These are phyloP conservation scores for Melaleuca alternifolia DNA, from an alignment of 345 rosid genomes.

Conservation along the genomic window DNA sequence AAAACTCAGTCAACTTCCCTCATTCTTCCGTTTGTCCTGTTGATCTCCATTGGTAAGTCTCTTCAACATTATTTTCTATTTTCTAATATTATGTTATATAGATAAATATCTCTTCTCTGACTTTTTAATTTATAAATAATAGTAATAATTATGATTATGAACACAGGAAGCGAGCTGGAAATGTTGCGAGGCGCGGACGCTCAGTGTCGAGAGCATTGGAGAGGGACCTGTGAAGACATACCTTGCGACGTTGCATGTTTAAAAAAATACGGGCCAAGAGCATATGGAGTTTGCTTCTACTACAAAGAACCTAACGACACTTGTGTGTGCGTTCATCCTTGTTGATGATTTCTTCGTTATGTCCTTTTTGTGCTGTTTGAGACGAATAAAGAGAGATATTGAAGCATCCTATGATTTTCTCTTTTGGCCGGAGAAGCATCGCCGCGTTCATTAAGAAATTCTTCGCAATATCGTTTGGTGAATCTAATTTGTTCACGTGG, in stretches of 20 bases:
- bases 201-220: no score
- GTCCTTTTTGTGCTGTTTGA: background rate
- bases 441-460: no score
- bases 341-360: background rate
- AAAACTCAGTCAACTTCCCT: background rate
- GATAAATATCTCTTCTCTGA: no score
- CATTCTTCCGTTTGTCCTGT: background rate
- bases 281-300: background rate
- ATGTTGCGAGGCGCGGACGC: no score
- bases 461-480: no score
- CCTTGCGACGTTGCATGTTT: accelerated
- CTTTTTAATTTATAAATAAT: no score
- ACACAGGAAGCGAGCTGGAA: no score
- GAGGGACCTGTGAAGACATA: background rate
- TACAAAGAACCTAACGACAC: background rate
- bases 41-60: background rate
- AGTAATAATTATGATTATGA: no score
- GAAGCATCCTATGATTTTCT: no score
- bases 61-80: background rate
- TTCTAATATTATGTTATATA: no score
- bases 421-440: no score
- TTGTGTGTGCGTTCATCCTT: background rate
- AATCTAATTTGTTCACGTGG: background rate
- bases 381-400: background rate
- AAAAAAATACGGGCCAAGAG: background rate